Conservation (phyloP, 1,284 basidiomycete genomes). For the Pyrrhoderma noxium region DNA sequence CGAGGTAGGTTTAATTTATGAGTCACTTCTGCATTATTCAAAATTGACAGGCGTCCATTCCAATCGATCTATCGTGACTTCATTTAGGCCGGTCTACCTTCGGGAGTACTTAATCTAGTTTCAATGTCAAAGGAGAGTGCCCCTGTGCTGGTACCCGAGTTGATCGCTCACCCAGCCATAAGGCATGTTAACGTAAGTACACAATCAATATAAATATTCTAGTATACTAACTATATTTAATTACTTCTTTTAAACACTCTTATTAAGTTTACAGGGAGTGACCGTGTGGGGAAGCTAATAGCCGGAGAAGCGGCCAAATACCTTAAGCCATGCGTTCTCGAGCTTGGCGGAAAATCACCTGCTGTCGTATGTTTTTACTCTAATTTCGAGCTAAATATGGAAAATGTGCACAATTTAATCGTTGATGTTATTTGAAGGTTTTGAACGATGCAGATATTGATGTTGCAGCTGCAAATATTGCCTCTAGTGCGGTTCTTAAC, state of each 20-base stretch:
- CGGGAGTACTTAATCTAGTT: slow-evolving; percentile 52
- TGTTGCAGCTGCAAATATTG: slow-evolving; percentile 45
- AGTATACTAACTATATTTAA: neutral
- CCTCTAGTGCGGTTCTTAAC: slow-evolving; percentile 52
- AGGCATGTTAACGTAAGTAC: slow-evolving; percentile 36
- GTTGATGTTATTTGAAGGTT: too few relatives aligned
- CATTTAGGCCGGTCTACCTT: slow-evolving; percentile 47
- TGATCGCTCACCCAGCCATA: slow-evolving; percentile 49
- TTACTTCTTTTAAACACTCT: too few relatives aligned
- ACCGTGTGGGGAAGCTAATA: slow-evolving; percentile 61
- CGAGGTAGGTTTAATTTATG: slow-evolving; percentile 26
- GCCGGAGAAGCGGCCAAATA: slow-evolving; percentile 66
- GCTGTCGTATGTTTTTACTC: slow-evolving; percentile 40
- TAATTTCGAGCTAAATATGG: neutral
- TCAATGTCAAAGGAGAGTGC: slow-evolving; percentile 42
- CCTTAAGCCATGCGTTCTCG: slow-evolving; percentile 65
- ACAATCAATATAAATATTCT: neutral
- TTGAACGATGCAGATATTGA: slow-evolving; percentile 55
- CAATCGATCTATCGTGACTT: too few relatives aligned
- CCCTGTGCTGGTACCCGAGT: slow-evolving; percentile 38
- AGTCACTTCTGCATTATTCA: too few relatives aligned
- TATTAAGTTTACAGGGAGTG: slow-evolving; percentile 73
- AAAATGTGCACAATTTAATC: too few relatives aligned
- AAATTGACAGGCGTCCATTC: too few relatives aligned
- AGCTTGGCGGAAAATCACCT: slow-evolving; percentile 72